A percentile compares a stretch with the other conserved stretches of the same genome.
phyloP scores from a whole-genome alignment of 2,329 filamentous ascomycete species.

The Davidsoniella eucalypti region DNA sequence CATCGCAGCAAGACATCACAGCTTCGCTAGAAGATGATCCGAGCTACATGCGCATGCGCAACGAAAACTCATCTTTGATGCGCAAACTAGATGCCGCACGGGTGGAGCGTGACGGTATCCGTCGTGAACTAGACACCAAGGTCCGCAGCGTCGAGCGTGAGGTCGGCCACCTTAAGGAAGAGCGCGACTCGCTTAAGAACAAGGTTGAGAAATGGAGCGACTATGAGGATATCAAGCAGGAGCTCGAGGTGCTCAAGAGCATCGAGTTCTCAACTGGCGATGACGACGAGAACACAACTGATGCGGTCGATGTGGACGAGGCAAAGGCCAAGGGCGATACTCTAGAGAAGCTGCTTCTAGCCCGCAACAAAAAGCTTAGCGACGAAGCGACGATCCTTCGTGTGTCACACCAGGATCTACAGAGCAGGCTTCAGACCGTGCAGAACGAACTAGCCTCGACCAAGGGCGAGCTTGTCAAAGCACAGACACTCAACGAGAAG shows the following conservation, averaged over 20 bases:
- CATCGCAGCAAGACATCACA: slow-evolving; percentile 41
- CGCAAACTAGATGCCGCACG: slow-evolving; percentile 72
- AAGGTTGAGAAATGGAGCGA: slow-evolving; percentile 84
- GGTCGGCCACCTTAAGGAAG: slow-evolving; percentile 54
- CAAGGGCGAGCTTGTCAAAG: slow-evolving; percentile 72
- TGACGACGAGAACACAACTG: slow-evolving; percentile 39
- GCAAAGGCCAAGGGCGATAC: slow-evolving; percentile 53
- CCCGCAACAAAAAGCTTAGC: slow-evolving; percentile 89
- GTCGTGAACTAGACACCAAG: slow-evolving; percentile 58
- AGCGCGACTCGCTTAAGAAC: slow-evolving; percentile 61
- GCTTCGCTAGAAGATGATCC: slow-evolving; percentile 73
- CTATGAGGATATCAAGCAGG: slow-evolving; percentile 91
- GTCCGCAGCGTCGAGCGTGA: slow-evolving; percentile 69
- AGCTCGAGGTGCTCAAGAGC: slow-evolving; percentile 90
- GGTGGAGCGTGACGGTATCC: slow-evolving; percentile 69
- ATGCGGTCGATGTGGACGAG: slow-evolving; percentile 17
- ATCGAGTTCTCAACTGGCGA: slow-evolving; percentile 92
- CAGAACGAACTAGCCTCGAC: slow-evolving; percentile 72
- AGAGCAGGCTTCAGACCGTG: slow-evolving; percentile 59
- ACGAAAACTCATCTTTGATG: slow-evolving; percentile 83
- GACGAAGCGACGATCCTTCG: slow-evolving; percentile 86
- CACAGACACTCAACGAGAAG: slow-evolving; percentile 69
- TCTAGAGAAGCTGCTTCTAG: slow-evolving; percentile 76
- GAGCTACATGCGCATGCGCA: slow-evolving; percentile 68
- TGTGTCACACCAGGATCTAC: slow-evolving; percentile 85